Base-by-base conservation (phyloP, 164 flowering plant species). In the Aristolochia californica region DNA sequence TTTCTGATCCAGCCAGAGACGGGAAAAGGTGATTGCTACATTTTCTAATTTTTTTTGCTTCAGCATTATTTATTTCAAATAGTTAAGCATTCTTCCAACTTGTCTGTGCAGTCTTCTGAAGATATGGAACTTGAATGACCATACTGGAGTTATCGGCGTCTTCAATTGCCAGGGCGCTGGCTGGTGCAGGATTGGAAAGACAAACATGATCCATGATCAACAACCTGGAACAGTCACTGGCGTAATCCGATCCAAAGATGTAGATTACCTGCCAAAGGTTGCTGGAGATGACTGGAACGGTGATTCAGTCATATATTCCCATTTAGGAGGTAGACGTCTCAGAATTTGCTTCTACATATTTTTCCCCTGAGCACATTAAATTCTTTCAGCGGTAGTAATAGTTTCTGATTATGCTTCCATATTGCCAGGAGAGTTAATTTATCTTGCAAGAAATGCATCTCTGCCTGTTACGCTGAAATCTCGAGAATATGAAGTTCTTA, bases 121-220 rank as follows among this genome's bases (percentile, higher is more conserved):
- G 69, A 83, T 86, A 27, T 88, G 94, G 97, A 88, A 86, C 63
- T 57, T 88, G 56, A 88, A 88, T 58, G 80, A 85, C 28, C 76
- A 63, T 74, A 67, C 75, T 58, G 96, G 97, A 51, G 81, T 86
- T 30, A 34, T 88, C 57, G 97, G 94, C n/a, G 80, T 79, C 15
- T 88, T 86, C 73, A 88, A 86, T 64, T 88, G 91, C 74, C 94
- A 88, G 53, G 91, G 91, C 57, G 97, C 93, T 56, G 96, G 90
- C 20, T 88, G 96, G 96, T 88, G 94, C 60, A 79, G 51, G 44
- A 70, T 75, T 56, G 84, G 75, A 53, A 85, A 88, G 74, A 84
- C n/a, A 58, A 82, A 84, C 62, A 74, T 79, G 23, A 78, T 86
- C 52, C 91, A 88, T 38, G 82, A 88, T 34, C 63, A 72, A 22